A percentile compares a stretch with the other conserved stretches of the same genome.
phyloP scores from a whole-genome alignment of 495 filamentous ascomycete species.

The Aspergillus nanangensis region DNA sequence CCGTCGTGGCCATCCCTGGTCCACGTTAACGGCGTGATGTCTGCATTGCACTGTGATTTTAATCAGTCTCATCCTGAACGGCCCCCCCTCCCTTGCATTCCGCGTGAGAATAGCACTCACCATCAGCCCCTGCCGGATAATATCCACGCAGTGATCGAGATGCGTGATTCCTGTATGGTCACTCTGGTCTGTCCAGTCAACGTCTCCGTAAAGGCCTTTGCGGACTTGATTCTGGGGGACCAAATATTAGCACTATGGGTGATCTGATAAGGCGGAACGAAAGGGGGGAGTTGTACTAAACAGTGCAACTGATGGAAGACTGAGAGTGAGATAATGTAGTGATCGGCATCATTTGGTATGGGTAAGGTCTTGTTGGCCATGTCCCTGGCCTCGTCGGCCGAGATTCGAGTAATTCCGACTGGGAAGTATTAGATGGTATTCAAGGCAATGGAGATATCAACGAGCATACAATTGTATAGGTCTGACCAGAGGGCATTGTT shows the following conservation, averaged over 20 bases:
- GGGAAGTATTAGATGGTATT: background rate
- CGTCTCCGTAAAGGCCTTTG: background rate
- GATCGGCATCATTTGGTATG: background rate
- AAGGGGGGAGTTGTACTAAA: background rate
- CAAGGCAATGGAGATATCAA: background rate
- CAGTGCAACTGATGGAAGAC: background rate
- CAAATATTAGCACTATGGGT: background rate
- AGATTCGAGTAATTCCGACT: background rate
- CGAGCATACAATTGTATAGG: background rate
- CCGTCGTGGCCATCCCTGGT: background rate
- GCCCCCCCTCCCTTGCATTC: background rate
- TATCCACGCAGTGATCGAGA: background rate
- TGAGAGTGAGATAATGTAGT: background rate
- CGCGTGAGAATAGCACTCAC: too few relatives aligned
- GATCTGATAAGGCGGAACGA: background rate
- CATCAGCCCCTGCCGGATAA: background rate
- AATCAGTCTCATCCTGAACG: background rate
- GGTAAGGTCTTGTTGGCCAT: background rate
- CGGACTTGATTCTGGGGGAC: background rate
- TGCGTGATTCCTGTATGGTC: background rate
- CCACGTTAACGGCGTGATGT: background rate
- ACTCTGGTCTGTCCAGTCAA: background rate
- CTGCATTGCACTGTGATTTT: background rate
- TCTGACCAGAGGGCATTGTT: background rate
- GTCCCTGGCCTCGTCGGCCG: background rate